Conservation (phyloP, 352 stramenopile species). For the Phytopythium aichiense region DNA sequence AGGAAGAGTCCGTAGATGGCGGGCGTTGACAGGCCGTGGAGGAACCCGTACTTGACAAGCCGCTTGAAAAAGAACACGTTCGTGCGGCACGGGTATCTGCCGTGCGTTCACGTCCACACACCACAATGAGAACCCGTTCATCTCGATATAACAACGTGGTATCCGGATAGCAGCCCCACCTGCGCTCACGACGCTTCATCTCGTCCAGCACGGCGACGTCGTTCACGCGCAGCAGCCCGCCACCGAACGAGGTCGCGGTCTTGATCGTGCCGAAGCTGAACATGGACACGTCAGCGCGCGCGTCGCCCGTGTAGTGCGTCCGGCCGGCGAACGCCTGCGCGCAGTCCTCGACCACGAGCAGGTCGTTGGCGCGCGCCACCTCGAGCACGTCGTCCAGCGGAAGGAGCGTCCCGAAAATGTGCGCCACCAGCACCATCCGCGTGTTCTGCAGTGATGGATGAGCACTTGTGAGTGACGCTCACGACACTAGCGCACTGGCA, state of each 20-base stretch:
- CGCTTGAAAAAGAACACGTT: conserved; percentile 74
- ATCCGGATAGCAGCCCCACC: conserved; percentile 18
- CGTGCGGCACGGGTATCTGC: conserved; percentile 53
- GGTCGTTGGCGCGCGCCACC: conserved; percentile 38
- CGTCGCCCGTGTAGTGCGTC: conserved; percentile 58
- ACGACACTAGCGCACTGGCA: not conserved
- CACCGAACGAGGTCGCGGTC: conserved; percentile 76
- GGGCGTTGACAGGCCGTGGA: conserved; percentile 67
- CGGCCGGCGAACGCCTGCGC: conserved; percentile 68
- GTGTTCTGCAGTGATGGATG: conserved; percentile 37
- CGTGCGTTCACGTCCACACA: not conserved
- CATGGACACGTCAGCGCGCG: conserved; percentile 65
- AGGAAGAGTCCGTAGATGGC: conserved; percentile 75
- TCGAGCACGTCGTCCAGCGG: conserved; percentile 49
- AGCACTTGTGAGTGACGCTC: not conserved
- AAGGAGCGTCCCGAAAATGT: conserved; percentile 74
- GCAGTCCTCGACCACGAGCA: conserved; percentile 79
- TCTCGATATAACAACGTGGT: conserved; percentile 1
- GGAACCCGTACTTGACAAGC: conserved; percentile 69
- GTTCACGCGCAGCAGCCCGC: conserved; percentile 60
- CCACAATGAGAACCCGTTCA: not conserved
- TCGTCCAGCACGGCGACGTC: conserved; percentile 46
- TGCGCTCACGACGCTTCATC: conserved; percentile 63
- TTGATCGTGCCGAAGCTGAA: conserved; percentile 90
- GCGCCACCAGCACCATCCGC: conserved; percentile 62